Conservation (phyloP, 345 rosid genomes). For the Populus euphratica region DNA sequence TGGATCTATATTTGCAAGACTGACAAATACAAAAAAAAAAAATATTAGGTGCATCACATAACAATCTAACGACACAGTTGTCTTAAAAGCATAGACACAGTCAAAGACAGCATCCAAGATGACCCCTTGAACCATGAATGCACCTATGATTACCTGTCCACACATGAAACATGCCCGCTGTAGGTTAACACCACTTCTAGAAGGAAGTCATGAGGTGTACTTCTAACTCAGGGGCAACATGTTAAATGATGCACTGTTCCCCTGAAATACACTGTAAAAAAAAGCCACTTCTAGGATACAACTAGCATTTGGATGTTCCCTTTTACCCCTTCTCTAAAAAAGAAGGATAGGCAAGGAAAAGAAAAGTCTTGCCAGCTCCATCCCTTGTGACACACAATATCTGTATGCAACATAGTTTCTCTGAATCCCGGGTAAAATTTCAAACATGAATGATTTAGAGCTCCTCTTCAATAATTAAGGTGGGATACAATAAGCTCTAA, state of each 20-base stretch:
- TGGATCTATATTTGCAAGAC: conserved; percentile 97
- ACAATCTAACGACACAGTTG: background rate
- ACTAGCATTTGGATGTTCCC: background rate
- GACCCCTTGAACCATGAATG: background rate
- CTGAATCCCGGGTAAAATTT: background rate
- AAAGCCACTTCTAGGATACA: background rate
- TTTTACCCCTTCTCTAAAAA: background rate
- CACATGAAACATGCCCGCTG: background rate
- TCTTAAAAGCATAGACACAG: background rate
- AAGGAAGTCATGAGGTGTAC: background rate
- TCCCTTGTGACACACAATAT: no score
- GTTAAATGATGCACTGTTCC: background rate
- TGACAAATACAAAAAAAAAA: conserved; percentile 34
- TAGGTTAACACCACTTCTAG: background rate
- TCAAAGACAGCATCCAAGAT: background rate
- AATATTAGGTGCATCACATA: conserved; percentile 14
- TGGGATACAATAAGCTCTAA: background rate
- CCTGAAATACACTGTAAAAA: background rate
- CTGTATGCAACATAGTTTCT: background rate
- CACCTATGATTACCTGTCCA: no score
- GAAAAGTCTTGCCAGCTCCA: background rate
- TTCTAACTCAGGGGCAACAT: background rate
- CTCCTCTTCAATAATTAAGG: background rate
- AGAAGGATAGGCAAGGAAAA: background rate
- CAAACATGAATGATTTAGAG: background rate